phyloP scores from a whole-genome alignment of 2,329 filamentous ascomycete species.

The Thelonectria rubi region DNA sequence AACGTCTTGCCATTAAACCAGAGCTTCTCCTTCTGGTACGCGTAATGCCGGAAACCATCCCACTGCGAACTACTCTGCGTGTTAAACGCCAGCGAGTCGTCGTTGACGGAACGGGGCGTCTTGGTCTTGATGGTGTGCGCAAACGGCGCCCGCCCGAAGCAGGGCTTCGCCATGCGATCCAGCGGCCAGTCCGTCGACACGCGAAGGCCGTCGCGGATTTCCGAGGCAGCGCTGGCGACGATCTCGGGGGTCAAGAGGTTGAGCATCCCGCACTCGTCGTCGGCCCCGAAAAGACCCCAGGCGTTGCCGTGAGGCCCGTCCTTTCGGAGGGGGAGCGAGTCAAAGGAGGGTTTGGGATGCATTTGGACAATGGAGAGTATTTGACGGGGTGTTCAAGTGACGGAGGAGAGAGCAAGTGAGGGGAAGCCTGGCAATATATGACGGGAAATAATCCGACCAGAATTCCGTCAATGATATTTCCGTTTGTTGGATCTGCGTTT shows the following conservation, averaged over 20 bases:
- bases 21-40: constrained; percentile 48
- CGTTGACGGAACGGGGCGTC: constrained; percentile 43
- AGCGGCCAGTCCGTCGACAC: constrained; percentile 49
- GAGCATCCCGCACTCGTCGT: constrained; percentile 63
- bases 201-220: constrained; percentile 44
- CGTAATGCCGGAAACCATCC: constrained; percentile 52
- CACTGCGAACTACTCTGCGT: constrained; percentile 52
- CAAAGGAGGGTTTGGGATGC: constrained; percentile 46
- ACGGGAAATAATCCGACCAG: constrained; percentile 6
- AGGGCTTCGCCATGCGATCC: constrained; percentile 45
- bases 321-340: constrained; percentile 59
- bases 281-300: constrained; percentile 63
- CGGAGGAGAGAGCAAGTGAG: background rate
- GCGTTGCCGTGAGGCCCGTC: constrained; percentile 61
- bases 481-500: background rate
- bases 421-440: constrained; percentile 1
- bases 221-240: constrained; percentile 38
- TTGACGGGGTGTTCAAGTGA: background rate
- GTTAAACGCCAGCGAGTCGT: constrained; percentile 48
- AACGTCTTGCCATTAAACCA: constrained; percentile 50
- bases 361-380: background rate
- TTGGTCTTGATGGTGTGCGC: constrained; percentile 45
- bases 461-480: background rate
- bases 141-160: constrained; percentile 45
- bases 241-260: constrained; percentile 58